Base-by-base conservation (phyloP, 1,284 basidiomycete species). In the Trichosporon asahii region DNA sequence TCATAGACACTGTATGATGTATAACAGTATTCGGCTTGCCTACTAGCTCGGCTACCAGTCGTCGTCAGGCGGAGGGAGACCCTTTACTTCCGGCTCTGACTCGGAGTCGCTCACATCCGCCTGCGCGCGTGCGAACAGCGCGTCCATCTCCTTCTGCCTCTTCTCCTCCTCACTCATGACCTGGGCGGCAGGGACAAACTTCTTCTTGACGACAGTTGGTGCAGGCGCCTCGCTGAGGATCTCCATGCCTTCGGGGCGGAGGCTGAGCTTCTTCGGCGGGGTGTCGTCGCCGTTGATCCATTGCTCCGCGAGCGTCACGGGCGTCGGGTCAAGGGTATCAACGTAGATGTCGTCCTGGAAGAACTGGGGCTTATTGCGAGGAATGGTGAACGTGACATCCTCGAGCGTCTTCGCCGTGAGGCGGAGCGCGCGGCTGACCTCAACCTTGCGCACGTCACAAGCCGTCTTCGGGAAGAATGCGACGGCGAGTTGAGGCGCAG, bases 311-410 rank as follows among this genome's bases (percentile, higher is more conserved):
- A 74, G 70, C 3, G 75, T 61, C 0, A 75, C 49, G 0, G 82
- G 75, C 31, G 76, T 75, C 0, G 77, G 72, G 55, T 84, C 79
- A 1, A 76, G 64, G 2, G 85, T 86, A 0, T 79, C 77, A 0
- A 81, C 72, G 64, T 81, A 86, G 35, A 86, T 83, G 73, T 86
- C 86, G 74, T 86, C 83, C 74, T 86, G 86, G 80, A 86, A 86
- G 78, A 82, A 85, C 27, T 85, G 83, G 15, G 79, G 78, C 74
- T 82, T 80, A 57, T 84, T 84, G 15, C 85, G 75, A 7, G 85
- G 84, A 1, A 86, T 81, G 5, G 75, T 80, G 70, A 85, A 86
- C 1, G 78, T 72, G n/a, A 86, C 84, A 53, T 80, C 77, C 68
- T 86, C 83, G 31, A 86, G 71, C 11, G 79, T 80, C 64, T 77